Conservation (phyloP, 495 filamentous ascomycete species). For the Staphylotrichum tortipilum region DNA sequence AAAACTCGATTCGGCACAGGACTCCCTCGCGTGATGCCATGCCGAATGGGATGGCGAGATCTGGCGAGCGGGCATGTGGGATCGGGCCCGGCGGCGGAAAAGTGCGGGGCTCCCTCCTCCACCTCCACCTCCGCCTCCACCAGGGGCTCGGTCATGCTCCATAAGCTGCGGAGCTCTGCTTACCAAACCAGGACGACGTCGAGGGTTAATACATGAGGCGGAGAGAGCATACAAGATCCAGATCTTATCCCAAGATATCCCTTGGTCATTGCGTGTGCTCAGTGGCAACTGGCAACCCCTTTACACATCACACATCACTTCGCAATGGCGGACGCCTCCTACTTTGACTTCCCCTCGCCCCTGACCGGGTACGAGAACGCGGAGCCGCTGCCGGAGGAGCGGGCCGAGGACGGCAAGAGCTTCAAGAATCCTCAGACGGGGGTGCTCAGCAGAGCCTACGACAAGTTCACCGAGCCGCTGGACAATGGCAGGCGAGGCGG, state of each 20-base stretch:
- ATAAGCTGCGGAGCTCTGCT: conserved; percentile 1
- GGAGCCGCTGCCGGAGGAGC: conserved; percentile 54
- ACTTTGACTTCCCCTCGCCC: conserved; percentile 54
- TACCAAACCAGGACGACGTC: neutral
- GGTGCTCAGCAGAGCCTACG: conserved; percentile 53
- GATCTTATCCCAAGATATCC: no score
- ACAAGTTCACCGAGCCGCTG: conserved; percentile 55
- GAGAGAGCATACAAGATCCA: no score
- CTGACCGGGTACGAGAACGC: conserved; percentile 57
- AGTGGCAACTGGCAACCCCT: no score
- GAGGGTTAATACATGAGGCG: neutral
- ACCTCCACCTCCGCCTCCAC: no score
- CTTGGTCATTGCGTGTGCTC: no score
- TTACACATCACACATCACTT: neutral
- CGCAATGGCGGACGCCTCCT: conserved; percentile 7
- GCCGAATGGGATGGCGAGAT: no score
- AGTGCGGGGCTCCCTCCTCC: neutral
- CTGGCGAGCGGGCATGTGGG: no score
- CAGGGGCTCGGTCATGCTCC: neutral
- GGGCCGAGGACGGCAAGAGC: conserved; percentile 58
- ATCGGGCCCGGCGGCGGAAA: no score
- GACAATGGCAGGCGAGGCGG: conserved; percentile 51
- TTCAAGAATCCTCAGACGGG: conserved; percentile 50
- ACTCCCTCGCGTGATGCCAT: no score
- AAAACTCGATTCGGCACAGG: no score